Evolutionary conservation across 2,329 filamentous ascomycete species (phyloP).

Genomic region (Aspergillus terreus): DNA sequence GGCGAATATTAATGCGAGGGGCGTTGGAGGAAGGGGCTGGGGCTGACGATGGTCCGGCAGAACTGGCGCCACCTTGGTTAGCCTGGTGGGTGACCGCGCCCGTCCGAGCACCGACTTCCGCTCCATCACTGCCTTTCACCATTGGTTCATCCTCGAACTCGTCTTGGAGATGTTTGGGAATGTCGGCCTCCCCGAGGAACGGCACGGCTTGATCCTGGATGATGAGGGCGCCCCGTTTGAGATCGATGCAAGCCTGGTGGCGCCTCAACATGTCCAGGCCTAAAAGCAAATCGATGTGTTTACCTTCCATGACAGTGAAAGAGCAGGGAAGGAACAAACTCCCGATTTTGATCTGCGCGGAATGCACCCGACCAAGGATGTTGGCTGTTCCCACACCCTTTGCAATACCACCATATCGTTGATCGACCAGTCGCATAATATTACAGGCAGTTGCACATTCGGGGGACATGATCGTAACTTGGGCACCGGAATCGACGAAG

Average conservation of each 20-base stretch:
- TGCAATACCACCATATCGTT: slow-evolving; percentile 85
- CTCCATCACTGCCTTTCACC: slow-evolving; percentile 81
- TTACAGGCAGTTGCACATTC: slow-evolving; percentile 85
- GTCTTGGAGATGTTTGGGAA: slow-evolving; percentile 74
- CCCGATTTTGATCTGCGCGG: slow-evolving; percentile 91
- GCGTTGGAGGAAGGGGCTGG: slow-evolving; percentile 18
- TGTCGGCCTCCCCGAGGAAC: slow-evolving; percentile 89
- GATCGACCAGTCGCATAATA: slow-evolving; percentile 94
- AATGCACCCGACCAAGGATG: slow-evolving; percentile 92
- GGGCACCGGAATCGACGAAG: slow-evolving; percentile 93
- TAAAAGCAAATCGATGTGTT: slow-evolving; percentile 87
- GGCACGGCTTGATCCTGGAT: slow-evolving; percentile 85
- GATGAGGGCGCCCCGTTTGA: slow-evolving; percentile 76
- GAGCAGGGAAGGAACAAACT: slow-evolving; percentile 83
- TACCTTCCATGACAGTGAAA: slow-evolving; percentile 99
- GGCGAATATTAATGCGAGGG: slow-evolving; percentile 24
- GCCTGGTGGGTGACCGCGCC: slow-evolving; percentile 57
- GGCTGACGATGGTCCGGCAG: slow-evolving; percentile 13
- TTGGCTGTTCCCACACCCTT: slow-evolving; percentile 90
- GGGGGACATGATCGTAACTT: slow-evolving; percentile 98
- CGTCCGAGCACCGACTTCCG: slow-evolving; percentile 76
- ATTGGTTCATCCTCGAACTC: slow-evolving; percentile 76
- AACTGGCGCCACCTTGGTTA: slow-evolving; percentile 12
- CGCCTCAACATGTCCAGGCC: slow-evolving; percentile 96
- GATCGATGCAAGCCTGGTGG: slow-evolving; percentile 88